phyloP scores from a whole-genome alignment of 768 basidiomycete species.

The Rhizopogon vinicolor region DNA sequence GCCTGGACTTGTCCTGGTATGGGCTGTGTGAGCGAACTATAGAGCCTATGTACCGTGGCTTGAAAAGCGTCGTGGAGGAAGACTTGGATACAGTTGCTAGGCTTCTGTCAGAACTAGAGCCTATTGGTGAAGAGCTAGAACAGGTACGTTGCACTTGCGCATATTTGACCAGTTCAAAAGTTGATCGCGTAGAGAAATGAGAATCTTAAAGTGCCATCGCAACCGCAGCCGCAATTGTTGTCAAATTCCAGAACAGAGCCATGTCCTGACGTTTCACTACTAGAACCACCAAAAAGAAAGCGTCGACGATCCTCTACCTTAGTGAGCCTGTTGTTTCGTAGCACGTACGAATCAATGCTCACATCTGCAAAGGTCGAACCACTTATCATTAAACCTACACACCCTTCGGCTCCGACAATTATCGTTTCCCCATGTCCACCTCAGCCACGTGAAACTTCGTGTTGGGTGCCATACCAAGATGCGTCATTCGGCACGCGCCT shows the following conservation, averaged over 20 bases:
- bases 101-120: conserved; percentile 39
- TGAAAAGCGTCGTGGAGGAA: conserved; percentile 30
- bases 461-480: conserved; percentile 51
- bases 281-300: conserved; percentile 9
- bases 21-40: conserved; percentile 26
- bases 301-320: conserved; percentile 7
- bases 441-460: conserved; percentile 34
- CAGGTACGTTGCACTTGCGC: conserved; percentile 8
- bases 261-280: not conserved
- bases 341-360: not conserved
- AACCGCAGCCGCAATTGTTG: not conserved
- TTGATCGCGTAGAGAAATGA: not conserved
- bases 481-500: conserved; percentile 46
- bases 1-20: conserved; percentile 19
- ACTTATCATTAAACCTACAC: conserved; percentile 25
- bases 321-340: not conserved
- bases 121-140: conserved; percentile 9
- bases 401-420: conserved; percentile 43
- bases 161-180: not conserved
- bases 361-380: conserved; percentile 13
- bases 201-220: not conserved
- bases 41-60: conserved; percentile 28
- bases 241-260: not conserved
- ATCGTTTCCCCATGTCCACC: conserved; percentile 44
- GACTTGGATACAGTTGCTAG: conserved; percentile 40